A percentile compares a stretch with the other conserved stretches of the same genome.
Evolutionary conservation across 2,329 filamentous ascomycete genomes (phyloP).

Genomic region (Xylariaceae sp.): DNA sequence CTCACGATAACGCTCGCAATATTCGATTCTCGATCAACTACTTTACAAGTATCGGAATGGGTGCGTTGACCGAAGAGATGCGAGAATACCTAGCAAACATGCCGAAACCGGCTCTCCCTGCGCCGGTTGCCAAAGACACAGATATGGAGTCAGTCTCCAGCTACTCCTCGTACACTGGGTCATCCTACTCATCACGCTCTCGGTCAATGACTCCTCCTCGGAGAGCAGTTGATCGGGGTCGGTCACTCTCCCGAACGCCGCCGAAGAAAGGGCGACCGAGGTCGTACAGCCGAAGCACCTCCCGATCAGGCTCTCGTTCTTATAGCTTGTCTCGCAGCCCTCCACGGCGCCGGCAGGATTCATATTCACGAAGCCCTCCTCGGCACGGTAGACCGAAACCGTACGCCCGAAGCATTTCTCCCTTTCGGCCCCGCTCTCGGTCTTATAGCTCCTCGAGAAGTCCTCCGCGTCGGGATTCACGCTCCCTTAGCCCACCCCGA

Average conservation of each 20-base stretch:
- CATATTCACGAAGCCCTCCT: conserved; percentile 42
- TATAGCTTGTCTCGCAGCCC: conserved; percentile 38
- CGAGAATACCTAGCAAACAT: conserved; percentile 87
- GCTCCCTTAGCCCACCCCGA: conserved; percentile 19
- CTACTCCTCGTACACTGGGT: conserved; percentile 76
- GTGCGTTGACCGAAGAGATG: conserved; percentile 92
- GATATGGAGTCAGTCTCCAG: conserved; percentile 77
- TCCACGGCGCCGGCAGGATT: conserved; percentile 35
- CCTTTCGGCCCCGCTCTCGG: conserved; percentile 18
- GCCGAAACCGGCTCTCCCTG: conserved; percentile 80
- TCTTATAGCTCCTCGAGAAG: conserved; percentile 27
- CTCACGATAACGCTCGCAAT: conserved; percentile 85
- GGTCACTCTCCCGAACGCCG: conserved; percentile 44
- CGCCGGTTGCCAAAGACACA: conserved; percentile 64
- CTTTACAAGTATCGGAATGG: conserved; percentile 98
- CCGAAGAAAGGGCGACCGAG: conserved; percentile 40
- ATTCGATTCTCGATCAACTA: conserved; percentile 99
- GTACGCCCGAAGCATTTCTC: conserved; percentile 30
- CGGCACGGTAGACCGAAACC: conserved; percentile 41
- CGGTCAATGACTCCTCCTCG: conserved; percentile 51
- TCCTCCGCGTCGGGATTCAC: conserved; percentile 14
- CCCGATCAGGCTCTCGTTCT: conserved; percentile 44
- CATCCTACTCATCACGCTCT: conserved; percentile 62
- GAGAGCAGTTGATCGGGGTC: conserved; percentile 45
- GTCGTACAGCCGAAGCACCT: conserved; percentile 44